Conservation (phyloP, 768 basidiomycete genomes). For the Thelephora aurantiotincta region DNA sequence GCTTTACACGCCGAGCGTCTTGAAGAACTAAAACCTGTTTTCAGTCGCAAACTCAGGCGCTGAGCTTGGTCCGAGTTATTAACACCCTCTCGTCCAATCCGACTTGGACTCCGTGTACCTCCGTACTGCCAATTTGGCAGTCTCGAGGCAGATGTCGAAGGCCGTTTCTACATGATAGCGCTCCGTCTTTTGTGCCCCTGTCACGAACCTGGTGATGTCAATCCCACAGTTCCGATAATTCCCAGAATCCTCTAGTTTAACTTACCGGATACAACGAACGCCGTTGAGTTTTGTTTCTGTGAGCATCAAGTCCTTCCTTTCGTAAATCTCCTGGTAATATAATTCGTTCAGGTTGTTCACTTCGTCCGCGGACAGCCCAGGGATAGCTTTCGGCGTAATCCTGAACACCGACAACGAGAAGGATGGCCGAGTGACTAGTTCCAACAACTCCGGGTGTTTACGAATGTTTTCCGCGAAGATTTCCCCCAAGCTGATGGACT, state of each 20-base stretch:
- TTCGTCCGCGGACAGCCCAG: conserved; percentile 14
- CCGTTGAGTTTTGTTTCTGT: conserved; percentile 72
- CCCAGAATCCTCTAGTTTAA: not conserved
- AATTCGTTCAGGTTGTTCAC: conserved; percentile 55
- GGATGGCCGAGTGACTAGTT: conserved; percentile 52
- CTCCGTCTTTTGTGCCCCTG: not conserved
- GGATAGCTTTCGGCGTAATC: conserved; percentile 18
- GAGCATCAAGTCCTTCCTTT: conserved; percentile 50
- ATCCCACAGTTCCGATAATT: not conserved
- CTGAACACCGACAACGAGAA: conserved; percentile 72
- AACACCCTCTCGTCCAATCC: too few relatives aligned
- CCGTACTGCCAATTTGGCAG: not conserved
- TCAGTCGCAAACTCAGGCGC: too few relatives aligned
- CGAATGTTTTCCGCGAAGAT: conserved; percentile 43
- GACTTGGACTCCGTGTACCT: not conserved
- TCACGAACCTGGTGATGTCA: not conserved
- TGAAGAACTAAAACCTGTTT: too few relatives aligned
- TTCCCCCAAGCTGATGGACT: conserved; percentile 53
- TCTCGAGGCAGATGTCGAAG: not conserved
- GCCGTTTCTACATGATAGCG: not conserved
- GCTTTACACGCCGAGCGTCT: too few relatives aligned
- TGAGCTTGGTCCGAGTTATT: too few relatives aligned
- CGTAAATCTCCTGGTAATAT: conserved; percentile 44
- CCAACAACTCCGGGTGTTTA: conserved; percentile 33
- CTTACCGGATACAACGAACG: conserved; percentile 10